Evolutionary conservation across 1,284 basidiomycete genomes (phyloP).

Genomic region (Entoloma clypeatum): DNA sequence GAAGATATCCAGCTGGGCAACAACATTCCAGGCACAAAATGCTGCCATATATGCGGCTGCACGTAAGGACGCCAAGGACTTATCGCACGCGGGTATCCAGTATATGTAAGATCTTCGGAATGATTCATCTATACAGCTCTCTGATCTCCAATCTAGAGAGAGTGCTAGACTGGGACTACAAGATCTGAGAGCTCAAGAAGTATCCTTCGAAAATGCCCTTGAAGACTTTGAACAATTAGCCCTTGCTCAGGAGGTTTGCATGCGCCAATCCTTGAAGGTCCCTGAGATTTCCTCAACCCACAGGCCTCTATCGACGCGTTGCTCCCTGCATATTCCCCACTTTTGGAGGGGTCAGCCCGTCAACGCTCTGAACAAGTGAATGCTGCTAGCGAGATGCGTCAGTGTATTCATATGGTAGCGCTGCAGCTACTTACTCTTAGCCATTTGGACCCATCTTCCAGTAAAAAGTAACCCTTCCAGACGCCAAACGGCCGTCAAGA

Average conservation of each 20-base stretch:
- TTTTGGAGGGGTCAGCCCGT: slow-evolving; percentile 25
- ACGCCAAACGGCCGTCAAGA: slow-evolving; percentile 24
- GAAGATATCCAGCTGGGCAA: slow-evolving; percentile 14
- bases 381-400: slow-evolving; percentile 29
- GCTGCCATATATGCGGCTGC: slow-evolving; percentile 27
- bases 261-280: slow-evolving; percentile 7
- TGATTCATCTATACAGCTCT: slow-evolving; percentile 1
- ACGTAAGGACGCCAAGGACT: slow-evolving; percentile 24
- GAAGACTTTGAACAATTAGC: slow-evolving; percentile 21
- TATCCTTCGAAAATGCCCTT: slow-evolving; percentile 17
- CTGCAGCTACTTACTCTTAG: background rate
- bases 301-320: slow-evolving; percentile 23
- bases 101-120: slow-evolving; percentile 21
- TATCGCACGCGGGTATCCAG: slow-evolving; percentile 23
- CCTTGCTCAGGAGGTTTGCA: slow-evolving; percentile 19
- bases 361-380: slow-evolving; percentile 26
- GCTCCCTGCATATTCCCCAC: slow-evolving; percentile 21
- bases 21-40: slow-evolving; percentile 23
- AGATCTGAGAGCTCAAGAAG: slow-evolving; percentile 20
- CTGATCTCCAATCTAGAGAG: slow-evolving; percentile 18
- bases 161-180: slow-evolving; percentile 18
- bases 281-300: slow-evolving; percentile 5
- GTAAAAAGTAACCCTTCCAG: slow-evolving; percentile 24
- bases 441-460: slow-evolving; percentile 12
- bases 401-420: slow-evolving; percentile 10